A percentile compares a stretch with the other conserved stretches of the same genome.
Conservation (phyloP, 1,284 basidiomycete species). For the Austropuccinia psidii region DNA sequence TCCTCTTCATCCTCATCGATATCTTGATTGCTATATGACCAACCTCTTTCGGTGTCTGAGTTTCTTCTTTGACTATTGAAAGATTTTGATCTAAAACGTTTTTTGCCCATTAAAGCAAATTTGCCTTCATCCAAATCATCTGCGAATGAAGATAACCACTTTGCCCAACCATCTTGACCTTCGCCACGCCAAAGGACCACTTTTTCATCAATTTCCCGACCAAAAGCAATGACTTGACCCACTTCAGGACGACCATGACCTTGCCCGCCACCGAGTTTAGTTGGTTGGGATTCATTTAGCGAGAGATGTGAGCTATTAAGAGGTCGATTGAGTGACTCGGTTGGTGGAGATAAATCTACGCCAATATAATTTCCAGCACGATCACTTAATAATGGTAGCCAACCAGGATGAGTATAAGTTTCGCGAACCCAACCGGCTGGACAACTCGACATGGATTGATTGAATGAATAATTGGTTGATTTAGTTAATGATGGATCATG, state of each 20-base stretch:
- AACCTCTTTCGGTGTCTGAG: constrained; percentile 35
- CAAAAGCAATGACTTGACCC: constrained; percentile 96
- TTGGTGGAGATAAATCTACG: constrained; percentile 76
- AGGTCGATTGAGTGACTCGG: neutral
- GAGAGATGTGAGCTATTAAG: neutral
- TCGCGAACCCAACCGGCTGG: constrained; percentile 83
- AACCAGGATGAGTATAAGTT: constrained; percentile 86
- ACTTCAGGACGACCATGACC: constrained; percentile 43
- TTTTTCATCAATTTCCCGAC: constrained; percentile 95
- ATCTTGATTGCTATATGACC: constrained; percentile 24
- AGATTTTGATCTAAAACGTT: neutral
- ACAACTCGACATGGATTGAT: constrained; percentile 67
- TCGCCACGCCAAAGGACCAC: constrained; percentile 69
- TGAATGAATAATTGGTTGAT: constrained; percentile 50
- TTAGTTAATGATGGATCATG: neutral
- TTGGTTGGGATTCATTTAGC: neutral
- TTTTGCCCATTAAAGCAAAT: constrained; percentile 39
- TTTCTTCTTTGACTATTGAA: constrained; percentile 10
- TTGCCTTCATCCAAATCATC: constrained; percentile 88
- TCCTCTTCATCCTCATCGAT: constrained; percentile 38
- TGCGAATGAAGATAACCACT: constrained; percentile 83
- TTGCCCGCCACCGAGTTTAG: constrained; percentile 27
- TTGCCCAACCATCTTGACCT: constrained; percentile 84
- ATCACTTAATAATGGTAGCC: constrained; percentile 91
- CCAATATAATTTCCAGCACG: constrained; percentile 94